Evolutionary conservation across 805 yeast species (phyloP).

Genomic region (Candida boleticola): DNA sequence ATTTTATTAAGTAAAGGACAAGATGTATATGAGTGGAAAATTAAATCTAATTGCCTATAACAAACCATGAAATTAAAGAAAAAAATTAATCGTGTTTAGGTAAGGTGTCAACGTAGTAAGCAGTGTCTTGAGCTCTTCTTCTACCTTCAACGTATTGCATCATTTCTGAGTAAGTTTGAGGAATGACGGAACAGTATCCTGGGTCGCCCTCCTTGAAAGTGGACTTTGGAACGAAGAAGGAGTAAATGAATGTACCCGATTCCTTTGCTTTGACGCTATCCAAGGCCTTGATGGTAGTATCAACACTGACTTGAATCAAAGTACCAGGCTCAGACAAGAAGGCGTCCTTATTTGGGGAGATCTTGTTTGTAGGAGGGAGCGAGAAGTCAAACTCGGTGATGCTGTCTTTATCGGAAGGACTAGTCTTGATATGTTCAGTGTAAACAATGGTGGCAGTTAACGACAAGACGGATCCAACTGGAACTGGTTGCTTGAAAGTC

Average conservation of each 20-base stretch:
- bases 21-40: too few relatives aligned
- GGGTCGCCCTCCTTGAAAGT: constrained; percentile 40
- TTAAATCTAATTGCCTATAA: too few relatives aligned
- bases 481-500: constrained; percentile 91
- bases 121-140: constrained; percentile 84
- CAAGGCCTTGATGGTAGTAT: constrained; percentile 70
- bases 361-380: constrained; percentile 54
- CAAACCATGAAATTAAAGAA: too few relatives aligned
- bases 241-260: constrained; percentile 85
- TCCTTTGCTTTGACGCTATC: constrained; percentile 60
- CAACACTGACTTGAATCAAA: constrained; percentile 84
- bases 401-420: constrained; percentile 19
- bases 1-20: neutral
- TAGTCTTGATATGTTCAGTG: constrained; percentile 71
- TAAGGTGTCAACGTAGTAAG: constrained; percentile 51
- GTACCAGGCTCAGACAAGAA: constrained; percentile 79
- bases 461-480: constrained; percentile 87
- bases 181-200: constrained; percentile 75
- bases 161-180: constrained; percentile 88
- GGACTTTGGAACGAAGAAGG: constrained; percentile 78
- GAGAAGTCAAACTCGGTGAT: constrained; percentile 49
- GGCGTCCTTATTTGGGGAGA: constrained; percentile 51
- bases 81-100: constrained; percentile 18
- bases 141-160: constrained; percentile 88
- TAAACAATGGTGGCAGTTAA: constrained; percentile 82